Evolutionary conservation across 306 rosid genomes (phyloP), one percentile per base, ranked within the genome.

Genomic region (Pyrus communis): DNA sequence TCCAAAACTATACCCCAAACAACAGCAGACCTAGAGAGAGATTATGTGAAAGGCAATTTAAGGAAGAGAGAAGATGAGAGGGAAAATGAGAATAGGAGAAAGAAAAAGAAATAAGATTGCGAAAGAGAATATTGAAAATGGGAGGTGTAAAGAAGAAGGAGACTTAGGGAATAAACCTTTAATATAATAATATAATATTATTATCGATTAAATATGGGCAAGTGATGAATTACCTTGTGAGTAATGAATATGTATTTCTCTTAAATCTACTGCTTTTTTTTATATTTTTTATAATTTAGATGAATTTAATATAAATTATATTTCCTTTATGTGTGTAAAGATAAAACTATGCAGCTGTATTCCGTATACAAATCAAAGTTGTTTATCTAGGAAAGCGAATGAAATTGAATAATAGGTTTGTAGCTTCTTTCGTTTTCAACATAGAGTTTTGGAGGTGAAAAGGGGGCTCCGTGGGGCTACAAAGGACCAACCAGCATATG

Each of bases 401-500:
- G 49, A 40, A 38, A 69, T 62, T 77, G 38, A 57, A 67, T 59
- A 69, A 75, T 52, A 42, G 22, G 78, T 55, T 43, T 19, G 1
- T 23, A 51, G 49, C 17, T 33, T 27, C 43, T 75, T 57, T 83
- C 83, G 54, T 79, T 66, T 65, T 83, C 81, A 67, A 62, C 25
- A 38, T 46, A 7, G 75, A 76, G 81, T 28, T 79, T 79, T 59
- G 78, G 71, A 79, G 76, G 59, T 81, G 85, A 78, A 82, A 78
- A 64, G 74, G 19, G 42, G 19, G 60, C 42, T 65, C 71, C 38
- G 86, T 83, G 86, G 86, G 86, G 74, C 78, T 43, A 51, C 80
- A 64, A 42, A 54, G 19, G 78, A 76, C 86, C 81, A 83, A 83
- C 83, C 75, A 79, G 81, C 86, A 83, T 83, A 79, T 70, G 86